phyloP scores from a whole-genome alignment of 2,329 filamentous ascomycete genomes.

The Beauveria rudraprayagi region DNA sequence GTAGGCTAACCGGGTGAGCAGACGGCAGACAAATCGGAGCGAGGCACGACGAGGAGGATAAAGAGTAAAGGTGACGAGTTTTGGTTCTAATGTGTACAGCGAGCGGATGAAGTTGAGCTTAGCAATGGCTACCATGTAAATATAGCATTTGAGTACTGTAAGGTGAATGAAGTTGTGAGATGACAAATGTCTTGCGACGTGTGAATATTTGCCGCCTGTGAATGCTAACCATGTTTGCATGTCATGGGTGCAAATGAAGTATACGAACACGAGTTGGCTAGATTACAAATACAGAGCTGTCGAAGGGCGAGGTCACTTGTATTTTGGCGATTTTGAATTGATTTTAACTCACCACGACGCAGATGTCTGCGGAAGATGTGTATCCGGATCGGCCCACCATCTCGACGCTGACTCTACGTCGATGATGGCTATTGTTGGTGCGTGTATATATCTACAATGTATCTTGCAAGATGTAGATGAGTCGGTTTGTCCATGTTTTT shows the following conservation, averaged over 20 bases:
- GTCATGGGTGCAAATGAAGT: too few species aligned
- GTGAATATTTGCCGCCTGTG: too few species aligned
- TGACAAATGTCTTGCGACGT: too few species aligned
- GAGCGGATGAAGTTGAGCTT: not conserved
- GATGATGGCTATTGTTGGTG: not conserved
- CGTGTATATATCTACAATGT: not conserved
- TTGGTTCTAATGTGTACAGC: constrained; percentile 3
- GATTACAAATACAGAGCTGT: not conserved
- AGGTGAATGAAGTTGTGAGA: not conserved
- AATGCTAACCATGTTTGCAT: too few species aligned
- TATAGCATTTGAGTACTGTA: not conserved
- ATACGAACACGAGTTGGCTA: not conserved
- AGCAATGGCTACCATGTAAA: not conserved
- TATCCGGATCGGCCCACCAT: not conserved
- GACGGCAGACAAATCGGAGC: too few species aligned
- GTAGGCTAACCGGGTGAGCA: too few species aligned
- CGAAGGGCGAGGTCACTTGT: not conserved
- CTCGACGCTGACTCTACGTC: not conserved
- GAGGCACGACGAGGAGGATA: not conserved
- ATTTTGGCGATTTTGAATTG: not conserved
- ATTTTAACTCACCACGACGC: too few species aligned
- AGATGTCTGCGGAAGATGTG: not conserved
- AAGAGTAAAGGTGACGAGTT: not conserved
- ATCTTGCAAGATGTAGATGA: not conserved
- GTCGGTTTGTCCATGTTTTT: not conserved